Base-by-base conservation (phyloP, 2,329 filamentous ascomycete genomes). In the Aspergillus calidoustus region DNA sequence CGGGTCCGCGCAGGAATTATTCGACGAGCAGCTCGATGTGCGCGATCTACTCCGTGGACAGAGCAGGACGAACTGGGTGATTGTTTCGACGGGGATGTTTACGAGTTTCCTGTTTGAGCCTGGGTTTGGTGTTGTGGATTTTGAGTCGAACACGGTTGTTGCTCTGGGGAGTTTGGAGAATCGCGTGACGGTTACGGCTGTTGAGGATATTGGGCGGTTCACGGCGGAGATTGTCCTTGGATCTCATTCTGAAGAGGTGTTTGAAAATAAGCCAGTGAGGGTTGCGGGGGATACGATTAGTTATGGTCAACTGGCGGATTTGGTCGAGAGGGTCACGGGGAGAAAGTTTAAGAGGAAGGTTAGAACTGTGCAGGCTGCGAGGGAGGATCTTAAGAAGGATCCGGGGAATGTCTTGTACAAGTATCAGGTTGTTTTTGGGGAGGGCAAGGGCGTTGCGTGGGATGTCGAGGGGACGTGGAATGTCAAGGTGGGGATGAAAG, bases 51-150 rank as follows among this genome's bases (percentile, higher is more conserved):
- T 91, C 7, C 74, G 85, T 1, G 73, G 65, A 0, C 84, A 88
- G 69, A 57, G 64, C 0, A 53, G 31, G 3, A 84, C 83, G 5
- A 76, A 79, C 30, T 92, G 89, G 89, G 79, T 83, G 4, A 83
- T 91, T 60, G 79, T 91, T 1, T 87, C 85, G n/a, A 89, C 87
- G 13, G 89, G 89, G 0, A 79, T 92, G 64, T 92, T 91, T 68
- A 89, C 86, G 77, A 88, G 84, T 66, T 92, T 91, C 68, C 69
- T 92, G 19, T 91, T 92, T 68, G 81, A 87, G 61, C 70, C 77
- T 1, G 82, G 73, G 2, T 91, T 90, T 75, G 89, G 88, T 0
- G 81, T 90, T 4, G 86, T 91, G 0, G 83, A 87, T 67, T 63
- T 83, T 0, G 59, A n/a, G n/a, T n/a, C n/a, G n/a, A n/a, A n/a